phyloP scores from a whole-genome alignment of 2,329 filamentous ascomycete species.

The Colletotrichum higginsianum region DNA sequence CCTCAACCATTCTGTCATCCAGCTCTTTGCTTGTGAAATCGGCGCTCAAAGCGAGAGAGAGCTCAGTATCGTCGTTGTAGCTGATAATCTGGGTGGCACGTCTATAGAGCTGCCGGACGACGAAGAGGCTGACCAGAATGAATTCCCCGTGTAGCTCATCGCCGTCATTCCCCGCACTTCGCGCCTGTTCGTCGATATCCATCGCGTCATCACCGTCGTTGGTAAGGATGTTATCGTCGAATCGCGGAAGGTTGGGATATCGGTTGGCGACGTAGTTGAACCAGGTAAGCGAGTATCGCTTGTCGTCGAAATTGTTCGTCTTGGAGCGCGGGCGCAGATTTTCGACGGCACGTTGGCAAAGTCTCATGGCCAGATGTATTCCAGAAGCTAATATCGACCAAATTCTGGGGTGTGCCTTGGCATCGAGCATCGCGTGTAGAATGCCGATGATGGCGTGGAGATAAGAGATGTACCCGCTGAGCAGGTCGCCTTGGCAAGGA shows the following conservation, averaged over 20 bases:
- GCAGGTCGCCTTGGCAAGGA: slow-evolving; percentile 47
- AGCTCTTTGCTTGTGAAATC: slow-evolving; percentile 47
- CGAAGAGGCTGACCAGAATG: slow-evolving; percentile 56
- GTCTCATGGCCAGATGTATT: slow-evolving; percentile 50
- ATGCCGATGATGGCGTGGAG: slow-evolving; percentile 53
- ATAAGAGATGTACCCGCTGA: slow-evolving; percentile 60
- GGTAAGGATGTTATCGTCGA: slow-evolving; percentile 20
- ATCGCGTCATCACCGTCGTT: slow-evolving; percentile 4
- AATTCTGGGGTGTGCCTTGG: slow-evolving; percentile 50
- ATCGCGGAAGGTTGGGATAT: slow-evolving; percentile 26
- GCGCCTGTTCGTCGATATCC: slow-evolving; percentile 27
- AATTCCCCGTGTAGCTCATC: slow-evolving; percentile 54
- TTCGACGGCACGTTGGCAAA: slow-evolving; percentile 45
- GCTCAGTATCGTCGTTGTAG: slow-evolving; percentile 41
- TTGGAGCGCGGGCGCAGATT: slow-evolving; percentile 3
- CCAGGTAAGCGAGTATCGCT: slow-evolving; percentile 33
- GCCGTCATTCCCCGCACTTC: slow-evolving; percentile 17
- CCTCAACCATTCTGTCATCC: slow-evolving; percentile 47
- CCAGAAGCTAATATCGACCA: slow-evolving; percentile 57
- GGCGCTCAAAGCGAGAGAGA: slow-evolving; percentile 51
- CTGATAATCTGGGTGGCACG: slow-evolving; percentile 53
- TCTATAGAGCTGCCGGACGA: slow-evolving; percentile 59
- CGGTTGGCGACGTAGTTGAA: slow-evolving; percentile 34
- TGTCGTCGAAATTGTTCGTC: slow-evolving; percentile 30
- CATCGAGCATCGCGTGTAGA: slow-evolving; percentile 55